phyloP scores from a whole-genome alignment of 2,329 filamentous ascomycete species.

The Podosphaera aphanis region DNA sequence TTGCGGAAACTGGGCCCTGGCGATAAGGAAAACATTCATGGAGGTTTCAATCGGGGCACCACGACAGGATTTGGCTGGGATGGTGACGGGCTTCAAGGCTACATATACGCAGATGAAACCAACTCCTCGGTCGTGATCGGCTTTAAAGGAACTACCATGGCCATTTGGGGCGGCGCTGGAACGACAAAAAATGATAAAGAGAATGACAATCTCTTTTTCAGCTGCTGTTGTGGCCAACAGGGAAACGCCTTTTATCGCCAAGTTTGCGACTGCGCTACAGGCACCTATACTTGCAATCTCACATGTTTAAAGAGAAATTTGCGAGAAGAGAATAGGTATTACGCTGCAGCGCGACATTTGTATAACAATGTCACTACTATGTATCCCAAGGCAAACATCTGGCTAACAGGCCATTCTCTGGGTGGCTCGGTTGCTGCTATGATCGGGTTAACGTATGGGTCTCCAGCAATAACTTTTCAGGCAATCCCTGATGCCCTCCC shows the following conservation, averaged over 20 bases:
- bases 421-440: slow-evolving; percentile 78
- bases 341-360: slow-evolving; percentile 66
- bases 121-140: slow-evolving; percentile 81
- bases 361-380: slow-evolving; percentile 80
- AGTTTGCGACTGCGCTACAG: slow-evolving; percentile 78
- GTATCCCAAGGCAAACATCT: slow-evolving; percentile 66
- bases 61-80: slow-evolving; percentile 87
- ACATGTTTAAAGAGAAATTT: slow-evolving; percentile 64
- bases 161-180: slow-evolving; percentile 87
- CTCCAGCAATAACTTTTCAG: slow-evolving; percentile 81
- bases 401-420: slow-evolving; percentile 80
- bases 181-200: slow-evolving; percentile 94
- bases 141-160: slow-evolving; percentile 72
- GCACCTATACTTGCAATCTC: slow-evolving; percentile 74
- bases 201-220: slow-evolving; percentile 95
- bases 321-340: slow-evolving; percentile 69
- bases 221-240: slow-evolving; percentile 89
- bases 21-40: slow-evolving; percentile 65
- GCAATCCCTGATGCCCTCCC: slow-evolving; percentile 79
- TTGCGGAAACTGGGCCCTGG: slow-evolving; percentile 45
- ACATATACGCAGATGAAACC: slow-evolving; percentile 68
- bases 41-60: slow-evolving; percentile 60
- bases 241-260: slow-evolving; percentile 76
- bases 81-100: slow-evolving; percentile 65
- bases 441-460: slow-evolving; percentile 70